Evolutionary conservation across 345 rosid species (phyloP), one percentile per base, ranked within the genome.

Genomic region (Camelina hispida): DNA sequence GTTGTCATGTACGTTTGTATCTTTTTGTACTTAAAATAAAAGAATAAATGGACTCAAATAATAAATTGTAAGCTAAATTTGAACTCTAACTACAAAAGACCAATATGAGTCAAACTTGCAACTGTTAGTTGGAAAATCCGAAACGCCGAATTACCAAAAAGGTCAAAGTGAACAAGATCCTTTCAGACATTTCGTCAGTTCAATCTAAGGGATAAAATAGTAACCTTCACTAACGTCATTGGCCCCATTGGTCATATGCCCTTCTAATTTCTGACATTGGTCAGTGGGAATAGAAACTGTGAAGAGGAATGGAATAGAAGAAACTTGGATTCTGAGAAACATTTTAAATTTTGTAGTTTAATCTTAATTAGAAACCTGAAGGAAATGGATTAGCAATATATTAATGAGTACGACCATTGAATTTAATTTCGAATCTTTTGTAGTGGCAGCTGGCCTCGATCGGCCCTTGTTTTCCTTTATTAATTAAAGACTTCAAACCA

Each of bases 231-330:
- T 16, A 35, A n/a, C 1, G 15, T 54, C 74, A 55, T 56, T 43
- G n/a, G n/a, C 52, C 52, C 25, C 7, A 61, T 38, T 48, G 78
- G 78, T 59, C 52, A 57, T 16, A 62, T 66, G 28, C 32, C 52
- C 44, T 15, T 50, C 18, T 23, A 60, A 6, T 50, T 55, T 62
- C 92, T 81, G 97, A 87, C 96, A 85, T 16, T 59, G 57, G 69
- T 82, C 90, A 85, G 91, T 89, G 90, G 95, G 80, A 91, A 91
- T 91, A 91, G 97, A 91, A 91, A 90, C 89, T 84, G 83, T 68
- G 86, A 80, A 46, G 46, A 70, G 75, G 91, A 93, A 93, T 93
- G 95, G 98, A 93, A 93, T 90, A 88, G 98, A 93, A 93, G 98
- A 93, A 93, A 77, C 93, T 81, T 72, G 73, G 83, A 86, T 72